Conservation (phyloP, 257 asterid genomes). For the Salvia rosmarinus region DNA sequence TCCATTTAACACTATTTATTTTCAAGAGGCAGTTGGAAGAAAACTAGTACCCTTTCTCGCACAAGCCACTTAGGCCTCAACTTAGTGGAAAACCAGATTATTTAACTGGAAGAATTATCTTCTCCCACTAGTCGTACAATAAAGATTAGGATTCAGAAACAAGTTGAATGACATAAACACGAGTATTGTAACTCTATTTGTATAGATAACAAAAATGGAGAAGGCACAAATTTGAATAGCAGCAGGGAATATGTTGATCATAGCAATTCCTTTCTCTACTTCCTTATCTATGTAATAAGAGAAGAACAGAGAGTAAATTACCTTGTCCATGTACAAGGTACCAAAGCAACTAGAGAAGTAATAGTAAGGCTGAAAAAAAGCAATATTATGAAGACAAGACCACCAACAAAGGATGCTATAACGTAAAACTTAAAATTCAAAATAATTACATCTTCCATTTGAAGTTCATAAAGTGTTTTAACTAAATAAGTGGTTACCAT, state of each 20-base stretch:
- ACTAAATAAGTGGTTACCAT: slow-evolving; percentile 47
- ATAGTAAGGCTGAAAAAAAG: not conserved
- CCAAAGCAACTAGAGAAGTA: slow-evolving; percentile 12
- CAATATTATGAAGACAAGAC: slow-evolving; percentile 11
- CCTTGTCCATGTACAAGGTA: slow-evolving; percentile 8
- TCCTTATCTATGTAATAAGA: slow-evolving; percentile 3
- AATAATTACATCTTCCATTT: slow-evolving; percentile 7
- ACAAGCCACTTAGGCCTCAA: slow-evolving; percentile 1
- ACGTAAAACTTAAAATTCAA: slow-evolving; percentile 4
- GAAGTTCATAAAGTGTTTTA: slow-evolving; percentile 14
- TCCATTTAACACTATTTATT: slow-evolving; percentile 1
- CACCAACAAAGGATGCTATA: slow-evolving; percentile 12
- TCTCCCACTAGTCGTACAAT: slow-evolving; percentile 5
- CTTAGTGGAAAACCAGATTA: not conserved
- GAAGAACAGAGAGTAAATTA: not conserved
- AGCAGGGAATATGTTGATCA: slow-evolving; percentile 12
- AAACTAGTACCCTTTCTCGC: not conserved
- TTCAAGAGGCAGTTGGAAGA: slow-evolving; percentile 22
- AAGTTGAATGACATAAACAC: not conserved
- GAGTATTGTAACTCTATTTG: slow-evolving; percentile 16
- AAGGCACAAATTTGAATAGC: slow-evolving; percentile 12
- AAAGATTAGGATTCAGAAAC: slow-evolving; percentile 1
- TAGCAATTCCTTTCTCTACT: slow-evolving; percentile 16
- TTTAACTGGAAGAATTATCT: not conserved
- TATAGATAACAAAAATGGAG: not conserved